Conservation (phyloP, 1,284 basidiomycete genomes). For the Phellinidium pouzarii region DNA sequence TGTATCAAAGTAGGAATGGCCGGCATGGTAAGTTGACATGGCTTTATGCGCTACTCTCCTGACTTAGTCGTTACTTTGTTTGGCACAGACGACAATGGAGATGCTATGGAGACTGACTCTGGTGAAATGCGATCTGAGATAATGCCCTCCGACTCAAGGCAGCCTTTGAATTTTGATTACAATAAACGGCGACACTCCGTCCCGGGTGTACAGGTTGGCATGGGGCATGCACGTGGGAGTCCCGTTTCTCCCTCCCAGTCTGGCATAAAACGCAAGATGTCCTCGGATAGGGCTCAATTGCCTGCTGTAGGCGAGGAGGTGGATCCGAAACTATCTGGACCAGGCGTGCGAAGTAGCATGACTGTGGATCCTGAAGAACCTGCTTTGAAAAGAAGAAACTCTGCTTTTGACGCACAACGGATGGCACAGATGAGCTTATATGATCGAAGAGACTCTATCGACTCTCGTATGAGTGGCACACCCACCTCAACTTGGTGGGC, state of each 20-base stretch:
- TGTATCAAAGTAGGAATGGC: constrained; percentile 4
- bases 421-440: constrained; percentile 66
- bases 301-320: constrained; percentile 48
- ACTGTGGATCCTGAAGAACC: constrained; percentile 55
- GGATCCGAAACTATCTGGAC: constrained; percentile 62
- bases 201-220: constrained; percentile 31
- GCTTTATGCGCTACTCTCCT: background rate
- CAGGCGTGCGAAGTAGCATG: constrained; percentile 52
- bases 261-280: constrained; percentile 77
- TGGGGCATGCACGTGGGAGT: constrained; percentile 16
- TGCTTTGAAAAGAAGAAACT: constrained; percentile 71
- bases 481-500: constrained; percentile 42
- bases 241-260: constrained; percentile 12
- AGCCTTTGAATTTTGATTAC: constrained; percentile 49
- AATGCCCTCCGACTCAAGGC: constrained; percentile 23
- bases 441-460: constrained; percentile 70
- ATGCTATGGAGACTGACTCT: constrained; percentile 43
- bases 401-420: constrained; percentile 66
- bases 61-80: constrained; percentile 17
- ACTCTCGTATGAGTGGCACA: constrained; percentile 41
- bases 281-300: constrained; percentile 50
- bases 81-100: constrained; percentile 30
- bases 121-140: constrained; percentile 18
- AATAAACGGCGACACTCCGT: constrained; percentile 62
- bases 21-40: constrained; percentile 6